Conservation (phyloP, 2,329 filamentous ascomycete genomes). For the Cladorrhinum sp. region DNA sequence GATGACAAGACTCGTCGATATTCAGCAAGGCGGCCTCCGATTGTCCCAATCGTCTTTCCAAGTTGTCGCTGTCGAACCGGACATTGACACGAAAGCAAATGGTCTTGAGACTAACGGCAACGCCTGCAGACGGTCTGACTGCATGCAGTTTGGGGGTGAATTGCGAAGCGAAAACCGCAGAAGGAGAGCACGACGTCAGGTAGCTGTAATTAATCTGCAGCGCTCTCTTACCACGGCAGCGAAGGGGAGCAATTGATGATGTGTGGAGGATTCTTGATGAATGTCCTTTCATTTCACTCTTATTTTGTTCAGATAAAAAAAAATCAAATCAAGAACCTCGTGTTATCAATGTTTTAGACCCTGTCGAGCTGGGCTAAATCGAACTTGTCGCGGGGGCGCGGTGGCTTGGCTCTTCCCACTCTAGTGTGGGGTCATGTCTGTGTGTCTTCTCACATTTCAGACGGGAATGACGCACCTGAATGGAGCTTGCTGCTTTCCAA, state of each 20-base stretch:
- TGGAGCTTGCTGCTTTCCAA: background rate
- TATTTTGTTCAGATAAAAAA: background rate
- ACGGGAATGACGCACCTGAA: constrained; percentile 6
- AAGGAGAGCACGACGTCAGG: background rate
- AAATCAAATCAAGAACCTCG: background rate
- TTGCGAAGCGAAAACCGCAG: no score
- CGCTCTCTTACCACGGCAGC: no score
- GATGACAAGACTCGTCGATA: background rate
- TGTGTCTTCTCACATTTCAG: constrained; percentile 1
- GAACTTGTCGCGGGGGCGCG: background rate
- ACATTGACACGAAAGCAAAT: background rate
- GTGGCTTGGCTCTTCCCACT: background rate
- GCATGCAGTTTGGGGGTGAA: background rate
- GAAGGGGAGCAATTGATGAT: no score
- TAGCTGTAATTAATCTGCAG: background rate
- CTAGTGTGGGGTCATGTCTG: background rate
- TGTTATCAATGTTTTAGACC: constrained; percentile 24
- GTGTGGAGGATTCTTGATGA: background rate
- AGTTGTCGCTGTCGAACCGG: background rate
- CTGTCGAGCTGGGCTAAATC: constrained; percentile 5
- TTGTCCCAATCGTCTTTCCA: no score
- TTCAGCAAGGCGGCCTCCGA: background rate
- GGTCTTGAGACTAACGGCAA: background rate
- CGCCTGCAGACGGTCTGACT: background rate
- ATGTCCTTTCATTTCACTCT: background rate